Base-by-base conservation (phyloP, 2,329 filamentous ascomycete species). In the Fusarium cicatricum region DNA sequence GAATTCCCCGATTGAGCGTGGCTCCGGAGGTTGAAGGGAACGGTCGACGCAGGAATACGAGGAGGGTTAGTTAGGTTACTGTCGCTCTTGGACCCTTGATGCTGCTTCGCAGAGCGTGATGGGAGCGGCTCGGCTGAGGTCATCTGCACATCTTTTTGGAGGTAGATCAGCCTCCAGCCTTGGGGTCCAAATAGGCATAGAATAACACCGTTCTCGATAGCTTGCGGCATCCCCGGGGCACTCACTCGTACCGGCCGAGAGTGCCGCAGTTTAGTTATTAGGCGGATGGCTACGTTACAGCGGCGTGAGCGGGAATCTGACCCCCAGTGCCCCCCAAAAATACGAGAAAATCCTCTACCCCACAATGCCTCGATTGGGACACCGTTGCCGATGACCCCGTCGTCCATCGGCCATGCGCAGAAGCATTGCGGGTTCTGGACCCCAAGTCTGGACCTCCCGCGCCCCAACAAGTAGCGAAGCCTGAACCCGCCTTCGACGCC, bases 281-380 rank as follows among this genome's bases (percentile, higher is more conserved):
- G 14, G 36, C 19, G 28, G 36, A 47, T 39, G 42, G 59, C 42
- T 54, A 62, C 59, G 60, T 62, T 62, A 62, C 60, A 21, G 52
- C 16, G n/a, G n/a, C n/a, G n/a, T n/a, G n/a, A n/a, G n/a, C n/a
- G 50, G 31, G 21, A 19, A 29, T 28, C 45, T 36, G 40, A 42
- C 57, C 36, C 36, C 11, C 28, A 55, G 42, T 36, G 40, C 37
- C 57, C 36, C 36, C 11, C 28, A 55, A 45, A 48, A 66, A 67
- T 67, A 67, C 62, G 64, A 66, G 64, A 48, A 52, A 43, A 31
- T 14, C 29, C 11, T 14, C 49, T 46, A 49, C 64, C 64, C 64
- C 64, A 66, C 62, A 67, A 52, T 40, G 42, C 36, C 42, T 41
- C 45, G 32, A 57, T 34, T 41, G 52, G 58, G 28, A n/a, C n/a